Evolutionary conservation across 768 basidiomycete genomes (phyloP), one percentile per base, ranked within the genome.

Genomic region (Pleurotus sapidus): DNA sequence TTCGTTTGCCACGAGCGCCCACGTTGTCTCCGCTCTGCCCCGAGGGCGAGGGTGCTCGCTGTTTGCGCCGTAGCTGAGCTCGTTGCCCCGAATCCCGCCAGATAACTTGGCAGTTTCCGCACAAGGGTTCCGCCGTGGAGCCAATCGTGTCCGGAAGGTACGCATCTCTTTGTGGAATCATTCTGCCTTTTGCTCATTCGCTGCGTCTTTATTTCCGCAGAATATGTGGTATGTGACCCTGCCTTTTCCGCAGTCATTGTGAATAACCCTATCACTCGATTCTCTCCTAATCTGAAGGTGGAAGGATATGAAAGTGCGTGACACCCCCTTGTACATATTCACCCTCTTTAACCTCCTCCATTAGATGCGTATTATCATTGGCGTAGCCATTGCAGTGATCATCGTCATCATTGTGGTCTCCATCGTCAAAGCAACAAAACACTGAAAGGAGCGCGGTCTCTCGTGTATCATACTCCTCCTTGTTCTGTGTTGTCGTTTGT

Each of bases 111-210:
- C 97, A 27, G 92, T 96, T 42, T 97, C 95, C 23, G 97, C 97
- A n/a, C 96, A 99, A 77, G 94, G 95, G 24, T 99, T 99, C 86
- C 88, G 95, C 60, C 84, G 94, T 62, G 95, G 97, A 63, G 97
- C 97, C 53, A 98, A 98, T 77, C 83, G 93, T 59, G 97, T 99
- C 54, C 87, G 97, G 71, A 99, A 98, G 84, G 93, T 95, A 67
- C 63, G 84, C 79, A 23, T 45, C n/a, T 53, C 55, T 24, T n/a
- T 49, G 40, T 11, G 17, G 30, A 34, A 34, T 34, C 17, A 43
- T 15, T 4, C 46, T 37, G 15, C 4, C 45, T 49, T 38, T 50
- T 38, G 46, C 56, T 15, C 51, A 42, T 56, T 23, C 56, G 56
- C 34, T 42, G 18, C n/a, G 11, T 23, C 56, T 17, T 42, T 49